phyloP scores from a whole-genome alignment of 1,139 yeast genomes.

The Pichia sp. region DNA sequence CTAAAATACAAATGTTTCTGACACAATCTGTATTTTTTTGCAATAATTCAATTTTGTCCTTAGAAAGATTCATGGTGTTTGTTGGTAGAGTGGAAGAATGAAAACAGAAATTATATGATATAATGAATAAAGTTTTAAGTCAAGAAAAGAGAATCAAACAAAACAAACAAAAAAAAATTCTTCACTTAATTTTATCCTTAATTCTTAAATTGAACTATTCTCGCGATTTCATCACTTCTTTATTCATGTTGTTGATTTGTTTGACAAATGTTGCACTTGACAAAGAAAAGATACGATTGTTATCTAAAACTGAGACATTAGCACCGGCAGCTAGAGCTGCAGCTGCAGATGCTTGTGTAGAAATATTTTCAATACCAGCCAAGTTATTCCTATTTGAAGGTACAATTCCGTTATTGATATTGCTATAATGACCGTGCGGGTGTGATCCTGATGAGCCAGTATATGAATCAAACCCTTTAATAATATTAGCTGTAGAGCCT shows the following conservation, averaged over 20 bases:
- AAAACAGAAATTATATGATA: no score
- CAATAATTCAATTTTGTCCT: slow-evolving; percentile 56
- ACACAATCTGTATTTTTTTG: slow-evolving; percentile 67
- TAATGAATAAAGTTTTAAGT: no score
- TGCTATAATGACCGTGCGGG: slow-evolving; percentile 1
- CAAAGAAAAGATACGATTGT: slow-evolving; percentile 9
- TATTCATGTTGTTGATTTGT: slow-evolving; percentile 5
- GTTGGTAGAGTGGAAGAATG: no score
- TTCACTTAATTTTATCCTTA: neutral
- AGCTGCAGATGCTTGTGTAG: neutral
- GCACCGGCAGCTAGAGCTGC: slow-evolving; percentile 2
- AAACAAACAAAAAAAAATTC: no score
- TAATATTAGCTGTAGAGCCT: slow-evolving; percentile 75
- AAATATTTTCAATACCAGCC: neutral
- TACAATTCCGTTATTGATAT: slow-evolving; percentile 3
- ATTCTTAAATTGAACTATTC: neutral
- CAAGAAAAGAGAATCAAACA: no score
- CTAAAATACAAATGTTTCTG: slow-evolving; percentile 89
- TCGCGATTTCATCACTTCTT: neutral
- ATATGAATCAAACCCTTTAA: slow-evolving; percentile 69
- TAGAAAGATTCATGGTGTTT: slow-evolving; percentile 43
- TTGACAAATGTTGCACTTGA: slow-evolving; percentile 9
- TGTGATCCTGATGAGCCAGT: slow-evolving; percentile 21
- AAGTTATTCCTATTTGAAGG: no score
- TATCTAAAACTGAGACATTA: slow-evolving; percentile 1